Conservation (phyloP, 768 basidiomycete species). For the Tulasnella sp. region DNA sequence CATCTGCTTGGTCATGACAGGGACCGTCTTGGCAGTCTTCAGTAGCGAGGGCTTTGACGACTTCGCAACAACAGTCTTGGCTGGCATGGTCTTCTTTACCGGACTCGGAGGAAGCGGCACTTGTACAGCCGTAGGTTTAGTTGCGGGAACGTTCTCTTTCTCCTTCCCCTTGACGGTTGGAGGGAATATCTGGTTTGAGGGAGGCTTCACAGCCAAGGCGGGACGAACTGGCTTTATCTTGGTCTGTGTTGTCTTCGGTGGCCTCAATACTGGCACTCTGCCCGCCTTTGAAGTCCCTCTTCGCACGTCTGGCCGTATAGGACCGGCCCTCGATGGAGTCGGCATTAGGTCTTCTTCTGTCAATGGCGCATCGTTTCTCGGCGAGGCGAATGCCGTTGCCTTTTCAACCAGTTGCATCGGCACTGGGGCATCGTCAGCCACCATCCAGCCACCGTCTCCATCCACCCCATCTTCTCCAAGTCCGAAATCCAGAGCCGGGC, state of each 20-base stretch:
- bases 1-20: too few relatives aligned
- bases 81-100: too few relatives aligned
- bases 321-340: not conserved
- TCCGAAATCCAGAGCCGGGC: not conserved
- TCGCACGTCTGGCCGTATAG: not conserved
- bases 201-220: not conserved
- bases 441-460: not conserved
- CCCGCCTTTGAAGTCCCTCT: not conserved
- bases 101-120: too few relatives aligned
- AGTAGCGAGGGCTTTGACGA: too few relatives aligned
- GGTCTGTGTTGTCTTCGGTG: not conserved
- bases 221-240: slow-evolving; percentile 1
- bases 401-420: not conserved
- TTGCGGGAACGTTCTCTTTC: slow-evolving; percentile 6
- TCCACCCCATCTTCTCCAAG: not conserved
- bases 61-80: too few relatives aligned
- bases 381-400: not conserved
- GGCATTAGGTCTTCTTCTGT: not conserved
- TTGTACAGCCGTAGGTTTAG: not conserved
- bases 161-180: not conserved
- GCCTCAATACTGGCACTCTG: not conserved
- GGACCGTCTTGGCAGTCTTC: too few relatives aligned
- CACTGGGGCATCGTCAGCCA: not conserved
- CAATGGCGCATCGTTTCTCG: not conserved
- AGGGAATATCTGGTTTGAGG: not conserved